phyloP scores from a whole-genome alignment of 768 basidiomycete species.

The Macrocybe gigantea region DNA sequence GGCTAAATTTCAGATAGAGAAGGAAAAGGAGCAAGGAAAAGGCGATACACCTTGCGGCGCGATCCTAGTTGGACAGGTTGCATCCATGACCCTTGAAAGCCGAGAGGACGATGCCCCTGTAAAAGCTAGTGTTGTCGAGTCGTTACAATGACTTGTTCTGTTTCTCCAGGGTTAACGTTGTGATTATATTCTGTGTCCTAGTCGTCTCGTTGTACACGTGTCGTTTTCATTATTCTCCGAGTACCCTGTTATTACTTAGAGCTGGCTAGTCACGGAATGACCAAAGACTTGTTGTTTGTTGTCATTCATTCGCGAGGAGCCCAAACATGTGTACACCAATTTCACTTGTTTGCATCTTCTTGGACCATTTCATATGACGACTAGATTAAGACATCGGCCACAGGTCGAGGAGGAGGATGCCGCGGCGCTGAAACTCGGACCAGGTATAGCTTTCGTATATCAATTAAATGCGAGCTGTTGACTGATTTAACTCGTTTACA shows the following conservation, averaged over 20 bases:
- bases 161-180: not conserved
- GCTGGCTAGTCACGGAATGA: no score
- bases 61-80: conserved; percentile 30
- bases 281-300: no score
- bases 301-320: no score
- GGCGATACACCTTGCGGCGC: conserved; percentile 28
- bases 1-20: conserved; percentile 18
- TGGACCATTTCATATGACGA: conserved; percentile 36
- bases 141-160: no score
- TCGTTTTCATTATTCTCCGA: not conserved
- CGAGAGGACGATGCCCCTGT: conserved; percentile 10
- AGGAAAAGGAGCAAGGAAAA: conserved; percentile 24
- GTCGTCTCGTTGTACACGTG: not conserved
- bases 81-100: conserved; percentile 22
- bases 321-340: no score
- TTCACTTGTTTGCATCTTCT: not conserved
- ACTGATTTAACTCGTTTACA: not conserved
- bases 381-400: conserved; percentile 60
- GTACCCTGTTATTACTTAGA: no score
- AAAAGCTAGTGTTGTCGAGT: not conserved
- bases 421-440: conserved; percentile 74
- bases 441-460: conserved; percentile 34
- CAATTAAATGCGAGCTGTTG: not conserved
- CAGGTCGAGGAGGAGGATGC: conserved; percentile 81
- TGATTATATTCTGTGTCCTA: not conserved